phyloP scores from a whole-genome alignment of 495 filamentous ascomycete genomes.

The Annulohypoxylon maeteangense region DNA sequence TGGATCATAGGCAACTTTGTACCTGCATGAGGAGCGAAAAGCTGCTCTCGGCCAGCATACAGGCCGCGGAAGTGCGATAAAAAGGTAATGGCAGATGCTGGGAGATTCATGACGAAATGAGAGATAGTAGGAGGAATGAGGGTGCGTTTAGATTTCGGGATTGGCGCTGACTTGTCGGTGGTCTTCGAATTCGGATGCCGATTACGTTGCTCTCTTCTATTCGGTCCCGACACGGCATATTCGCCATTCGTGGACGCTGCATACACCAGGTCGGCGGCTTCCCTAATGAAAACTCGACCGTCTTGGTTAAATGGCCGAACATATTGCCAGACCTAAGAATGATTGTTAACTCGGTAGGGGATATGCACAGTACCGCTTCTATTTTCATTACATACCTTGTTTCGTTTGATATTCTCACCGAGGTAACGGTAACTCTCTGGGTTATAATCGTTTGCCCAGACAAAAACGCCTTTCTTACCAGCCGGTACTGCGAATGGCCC shows the following conservation, averaged over 20 bases:
- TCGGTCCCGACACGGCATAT: conserved; percentile 53
- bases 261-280: conserved; percentile 71
- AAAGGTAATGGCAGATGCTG: conserved; percentile 86
- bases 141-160: conserved; percentile 55
- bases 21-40: conserved; percentile 70
- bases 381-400: conserved; percentile 69
- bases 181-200: conserved; percentile 47
- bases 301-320: conserved; percentile 83
- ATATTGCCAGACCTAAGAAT: conserved; percentile 71
- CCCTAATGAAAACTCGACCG: conserved; percentile 80
- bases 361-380: background rate
- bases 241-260: conserved; percentile 60
- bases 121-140: conserved; percentile 75
- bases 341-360: conserved; percentile 14
- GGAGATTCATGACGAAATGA: conserved; percentile 98
- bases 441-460: conserved; percentile 98
- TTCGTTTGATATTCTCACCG: conserved; percentile 72
- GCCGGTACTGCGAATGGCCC: conserved; percentile 95
- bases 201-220: conserved; percentile 44
- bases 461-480: conserved; percentile 88
- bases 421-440: conserved; percentile 83
- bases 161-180: conserved; percentile 38
- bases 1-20: conserved; percentile 82
- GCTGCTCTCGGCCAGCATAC: conserved; percentile 72
- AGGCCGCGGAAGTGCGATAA: conserved; percentile 85